Conservation (phyloP, 805 yeast species). For the Cyberlindnera misumaiensis region DNA sequence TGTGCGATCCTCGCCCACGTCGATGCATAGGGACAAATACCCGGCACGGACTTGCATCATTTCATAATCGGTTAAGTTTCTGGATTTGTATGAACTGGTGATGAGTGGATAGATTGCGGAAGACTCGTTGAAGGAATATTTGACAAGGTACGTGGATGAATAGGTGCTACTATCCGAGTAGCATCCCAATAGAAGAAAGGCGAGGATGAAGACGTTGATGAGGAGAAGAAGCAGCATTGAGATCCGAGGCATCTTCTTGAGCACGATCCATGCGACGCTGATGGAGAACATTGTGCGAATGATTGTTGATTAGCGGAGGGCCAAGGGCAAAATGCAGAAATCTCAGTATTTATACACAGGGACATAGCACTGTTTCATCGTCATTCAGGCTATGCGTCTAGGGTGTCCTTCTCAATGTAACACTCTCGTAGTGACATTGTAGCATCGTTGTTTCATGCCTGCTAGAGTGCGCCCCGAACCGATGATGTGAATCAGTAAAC, state of each 20-base stretch:
- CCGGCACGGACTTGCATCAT: constrained; percentile 43
- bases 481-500: too few relatives aligned
- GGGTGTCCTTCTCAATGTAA: too few relatives aligned
- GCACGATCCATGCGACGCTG: constrained; percentile 18
- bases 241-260: constrained; percentile 37
- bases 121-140: constrained; percentile 39
- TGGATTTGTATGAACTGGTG: constrained; percentile 28
- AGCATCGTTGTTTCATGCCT: neutral
- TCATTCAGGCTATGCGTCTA: too few relatives aligned
- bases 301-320: neutral
- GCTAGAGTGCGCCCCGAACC: neutral
- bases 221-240: constrained; percentile 35
- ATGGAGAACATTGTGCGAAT: constrained; percentile 2
- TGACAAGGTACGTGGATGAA: constrained; percentile 43
- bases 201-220: constrained; percentile 42
- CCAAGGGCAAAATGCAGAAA: too few relatives aligned
- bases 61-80: constrained; percentile 30
- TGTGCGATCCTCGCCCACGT: constrained; percentile 24
- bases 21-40: constrained; percentile 51
- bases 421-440: neutral
- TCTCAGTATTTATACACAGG: too few relatives aligned
- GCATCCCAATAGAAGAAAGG: constrained; percentile 54
- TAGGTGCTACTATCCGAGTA: constrained; percentile 33
- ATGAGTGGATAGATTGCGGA: constrained; percentile 38
- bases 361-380: too few relatives aligned